phyloP scores from a whole-genome alignment of 192 early-diverging fungal species.

The Backusella morwellensis region DNA sequence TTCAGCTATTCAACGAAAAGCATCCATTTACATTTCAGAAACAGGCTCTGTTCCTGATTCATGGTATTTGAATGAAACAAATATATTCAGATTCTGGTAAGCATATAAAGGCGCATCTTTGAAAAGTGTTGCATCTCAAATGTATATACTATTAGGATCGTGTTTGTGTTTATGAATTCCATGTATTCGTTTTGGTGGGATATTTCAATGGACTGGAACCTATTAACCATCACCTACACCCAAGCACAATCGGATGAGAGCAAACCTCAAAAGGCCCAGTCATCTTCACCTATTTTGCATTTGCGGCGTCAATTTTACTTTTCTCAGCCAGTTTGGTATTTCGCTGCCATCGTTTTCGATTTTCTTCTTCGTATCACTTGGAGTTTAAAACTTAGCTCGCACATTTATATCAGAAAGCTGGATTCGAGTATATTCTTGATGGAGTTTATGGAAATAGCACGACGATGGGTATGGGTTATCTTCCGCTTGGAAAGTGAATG shows the following conservation, averaged over 20 bases:
- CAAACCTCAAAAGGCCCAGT: slow-evolving; percentile 6
- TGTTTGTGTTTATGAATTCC: slow-evolving; percentile 79
- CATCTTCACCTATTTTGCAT: slow-evolving; percentile 29
- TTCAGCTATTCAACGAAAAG: slow-evolving; percentile 48
- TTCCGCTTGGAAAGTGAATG: slow-evolving; percentile 86
- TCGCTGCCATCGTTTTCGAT: slow-evolving; percentile 75
- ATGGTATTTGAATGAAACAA: slow-evolving; percentile 27
- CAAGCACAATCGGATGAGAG: not conserved
- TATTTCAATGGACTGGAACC: slow-evolving; percentile 87
- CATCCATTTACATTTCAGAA: slow-evolving; percentile 37
- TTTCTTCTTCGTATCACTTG: slow-evolving; percentile 83
- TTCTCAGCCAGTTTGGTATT: slow-evolving; percentile 62
- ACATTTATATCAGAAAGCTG: slow-evolving; percentile 60
- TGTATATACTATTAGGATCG: slow-evolving; percentile 36
- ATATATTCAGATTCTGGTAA: slow-evolving; percentile 41
- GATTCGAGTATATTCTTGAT: slow-evolving; percentile 74
- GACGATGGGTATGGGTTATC: slow-evolving; percentile 95
- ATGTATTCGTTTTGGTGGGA: slow-evolving; percentile 97
- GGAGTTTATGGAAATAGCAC: slow-evolving; percentile 76
- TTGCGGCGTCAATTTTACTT: slow-evolving; percentile 72
- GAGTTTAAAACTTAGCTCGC: slow-evolving; percentile 71
- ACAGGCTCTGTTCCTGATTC: slow-evolving; percentile 8
- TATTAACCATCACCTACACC: slow-evolving; percentile 37
- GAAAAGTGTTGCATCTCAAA: too few species aligned
- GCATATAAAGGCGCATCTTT: not conserved